A percentile compares a stretch with the other conserved stretches of the same genome.
phyloP scores from a whole-genome alignment of 2,329 filamentous ascomycete species.

The Pseudogymnoascus sp. region DNA sequence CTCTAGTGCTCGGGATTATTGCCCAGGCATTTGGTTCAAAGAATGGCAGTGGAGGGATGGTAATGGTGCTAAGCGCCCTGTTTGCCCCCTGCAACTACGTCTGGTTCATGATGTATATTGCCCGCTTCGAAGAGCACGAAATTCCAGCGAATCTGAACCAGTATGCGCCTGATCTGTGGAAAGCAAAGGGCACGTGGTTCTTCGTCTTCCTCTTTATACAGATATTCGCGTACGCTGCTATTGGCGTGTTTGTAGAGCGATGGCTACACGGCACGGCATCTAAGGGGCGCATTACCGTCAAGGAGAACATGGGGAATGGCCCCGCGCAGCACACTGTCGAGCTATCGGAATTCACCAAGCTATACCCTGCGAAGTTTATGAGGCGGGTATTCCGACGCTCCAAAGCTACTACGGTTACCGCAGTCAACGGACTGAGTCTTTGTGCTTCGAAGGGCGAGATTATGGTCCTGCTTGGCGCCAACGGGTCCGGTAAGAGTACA shows the following conservation, averaged over 20 bases:
- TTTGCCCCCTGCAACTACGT: slow-evolving; percentile 87
- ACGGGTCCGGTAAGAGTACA: slow-evolving; percentile 85
- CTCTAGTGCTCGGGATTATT: slow-evolving; percentile 70
- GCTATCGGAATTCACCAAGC: slow-evolving; percentile 67
- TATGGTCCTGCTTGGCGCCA: slow-evolving; percentile 76
- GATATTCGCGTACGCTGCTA: slow-evolving; percentile 65
- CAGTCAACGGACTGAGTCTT: slow-evolving; percentile 67
- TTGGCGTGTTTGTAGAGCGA: slow-evolving; percentile 68
- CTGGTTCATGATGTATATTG: slow-evolving; percentile 67
- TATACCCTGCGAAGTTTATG: slow-evolving; percentile 58
- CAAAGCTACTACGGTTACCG: slow-evolving; percentile 60
- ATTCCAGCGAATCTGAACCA: slow-evolving; percentile 52
- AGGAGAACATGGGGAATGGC: slow-evolving; percentile 22
- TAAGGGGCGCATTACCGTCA: slow-evolving; percentile 47
- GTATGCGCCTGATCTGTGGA: slow-evolving; percentile 59
- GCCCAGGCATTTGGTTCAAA: slow-evolving; percentile 59
- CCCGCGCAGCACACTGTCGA: slow-evolving; percentile 52
- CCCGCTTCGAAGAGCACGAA: slow-evolving; percentile 63
- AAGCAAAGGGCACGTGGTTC: slow-evolving; percentile 63
- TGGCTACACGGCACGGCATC: slow-evolving; percentile 67
- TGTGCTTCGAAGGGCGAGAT: slow-evolving; percentile 72
- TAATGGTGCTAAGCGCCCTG: slow-evolving; percentile 62
- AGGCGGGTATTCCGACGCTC: slow-evolving; percentile 21
- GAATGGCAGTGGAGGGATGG: slow-evolving; percentile 48
- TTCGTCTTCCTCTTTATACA: slow-evolving; percentile 74